These are phyloP conservation scores for Anisodus acutangulus DNA, from an alignment of 257 asterid species.

Conservation along the genomic window DNA sequence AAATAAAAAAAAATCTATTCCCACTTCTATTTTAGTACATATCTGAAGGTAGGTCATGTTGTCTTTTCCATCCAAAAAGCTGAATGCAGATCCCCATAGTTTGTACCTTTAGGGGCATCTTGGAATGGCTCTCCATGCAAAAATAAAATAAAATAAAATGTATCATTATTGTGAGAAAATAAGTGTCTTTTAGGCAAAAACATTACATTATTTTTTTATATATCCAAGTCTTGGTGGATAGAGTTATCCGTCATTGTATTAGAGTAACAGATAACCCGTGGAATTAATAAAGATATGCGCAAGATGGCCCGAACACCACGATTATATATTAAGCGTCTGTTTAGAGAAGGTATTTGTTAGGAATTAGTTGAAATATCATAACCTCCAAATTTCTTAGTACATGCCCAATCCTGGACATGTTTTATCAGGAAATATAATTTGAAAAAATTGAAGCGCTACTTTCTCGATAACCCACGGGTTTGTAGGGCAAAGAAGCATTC, in stretches of 20 bases:
- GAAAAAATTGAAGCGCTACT: not conserved
- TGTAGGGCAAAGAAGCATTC: constrained; percentile 10
- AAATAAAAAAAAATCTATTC: not conserved
- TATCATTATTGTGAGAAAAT: not conserved
- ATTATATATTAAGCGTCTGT: too few relatives aligned
- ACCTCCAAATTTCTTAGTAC: not conserved
- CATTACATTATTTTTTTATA: too few relatives aligned
- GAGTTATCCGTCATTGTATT: too few relatives aligned
- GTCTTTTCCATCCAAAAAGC: not conserved
- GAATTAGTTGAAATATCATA: constrained; percentile 6
- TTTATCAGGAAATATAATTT: not conserved
- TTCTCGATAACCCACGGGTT: not conserved
- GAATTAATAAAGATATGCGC: too few relatives aligned
- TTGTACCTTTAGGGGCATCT: not conserved
- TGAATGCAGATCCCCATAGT: not conserved
- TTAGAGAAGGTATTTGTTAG: not conserved
- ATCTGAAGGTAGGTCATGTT: not conserved
- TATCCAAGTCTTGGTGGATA: too few relatives aligned
- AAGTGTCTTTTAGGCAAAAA: not conserved
- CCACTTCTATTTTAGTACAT: not conserved
- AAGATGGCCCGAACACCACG: too few relatives aligned
- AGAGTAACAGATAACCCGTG: too few relatives aligned
- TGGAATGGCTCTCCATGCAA: not conserved
- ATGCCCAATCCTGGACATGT: not conserved
- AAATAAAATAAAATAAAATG: not conserved